phyloP scores from a whole-genome alignment of 306 rosid species.

The Corylus avellana region DNA sequence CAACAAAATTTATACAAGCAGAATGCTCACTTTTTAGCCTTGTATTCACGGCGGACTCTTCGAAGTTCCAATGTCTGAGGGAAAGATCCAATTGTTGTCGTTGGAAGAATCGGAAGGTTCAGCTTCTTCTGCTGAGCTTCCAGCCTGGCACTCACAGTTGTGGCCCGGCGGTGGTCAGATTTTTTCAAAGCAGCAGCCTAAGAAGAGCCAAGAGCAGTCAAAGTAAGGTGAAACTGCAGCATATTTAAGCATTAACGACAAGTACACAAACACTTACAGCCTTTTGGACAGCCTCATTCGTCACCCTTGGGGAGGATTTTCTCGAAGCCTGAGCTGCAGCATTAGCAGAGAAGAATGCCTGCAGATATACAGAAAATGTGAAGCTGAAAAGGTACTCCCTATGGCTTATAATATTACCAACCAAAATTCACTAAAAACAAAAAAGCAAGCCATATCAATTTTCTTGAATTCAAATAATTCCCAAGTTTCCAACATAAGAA shows the following conservation, averaged over 20 bases:
- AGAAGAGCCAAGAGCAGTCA: conserved; percentile 24
- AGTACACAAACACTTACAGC: conserved; percentile 51
- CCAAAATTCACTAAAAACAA: background rate
- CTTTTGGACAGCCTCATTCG: conserved; percentile 76
- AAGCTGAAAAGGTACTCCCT: conserved; percentile 7
- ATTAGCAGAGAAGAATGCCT: conserved; percentile 72
- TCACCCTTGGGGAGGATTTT: conserved; percentile 82
- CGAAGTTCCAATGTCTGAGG: conserved; percentile 82
- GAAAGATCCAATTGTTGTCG: conserved; percentile 87
- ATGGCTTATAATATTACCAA: too few relatives aligned
- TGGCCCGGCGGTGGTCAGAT: conserved; percentile 68
- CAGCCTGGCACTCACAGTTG: conserved; percentile 68
- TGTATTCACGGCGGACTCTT: conserved; percentile 81
- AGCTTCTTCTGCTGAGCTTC: conserved; percentile 77
- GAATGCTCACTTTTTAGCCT: conserved; percentile 67
- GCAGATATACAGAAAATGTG: conserved; percentile 29
- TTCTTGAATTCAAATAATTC: background rate
- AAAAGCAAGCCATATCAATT: background rate
- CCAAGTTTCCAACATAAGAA: background rate
- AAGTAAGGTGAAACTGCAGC: background rate
- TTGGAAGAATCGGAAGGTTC: conserved; percentile 81
- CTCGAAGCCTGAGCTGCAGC: conserved; percentile 74
- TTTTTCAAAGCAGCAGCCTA: conserved; percentile 81
- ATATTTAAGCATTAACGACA: background rate
- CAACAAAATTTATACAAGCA: conserved; percentile 1